Percentiles rank a stretch among this genome's conserved stretches.
These are phyloP conservation scores for Fusarium equiseti DNA, from an alignment of 2,329 filamentous ascomycete species.

Conservation along the genomic window DNA sequence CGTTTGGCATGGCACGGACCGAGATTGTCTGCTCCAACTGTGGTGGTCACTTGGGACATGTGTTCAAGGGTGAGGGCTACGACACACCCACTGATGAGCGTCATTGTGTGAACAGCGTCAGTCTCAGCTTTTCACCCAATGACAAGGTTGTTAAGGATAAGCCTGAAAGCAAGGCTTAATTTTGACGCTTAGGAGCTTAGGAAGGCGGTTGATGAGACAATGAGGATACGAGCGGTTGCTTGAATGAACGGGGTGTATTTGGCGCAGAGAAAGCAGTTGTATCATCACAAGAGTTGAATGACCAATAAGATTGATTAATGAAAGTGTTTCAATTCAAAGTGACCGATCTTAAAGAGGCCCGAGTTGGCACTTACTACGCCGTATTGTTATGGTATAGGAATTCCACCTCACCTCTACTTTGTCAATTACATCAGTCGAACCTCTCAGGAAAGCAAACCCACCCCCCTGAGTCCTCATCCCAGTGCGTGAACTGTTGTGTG, in stretches of 20 bases:
- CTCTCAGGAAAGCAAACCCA: conserved; percentile 43
- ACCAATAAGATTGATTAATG: conserved; percentile 1
- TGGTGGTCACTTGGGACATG: conserved; percentile 93
- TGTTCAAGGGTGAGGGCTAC: conserved; percentile 91
- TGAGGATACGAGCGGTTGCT: background rate
- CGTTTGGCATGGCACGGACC: conserved; percentile 84
- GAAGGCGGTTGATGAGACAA: background rate
- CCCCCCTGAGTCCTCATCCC: conserved; percentile 39
- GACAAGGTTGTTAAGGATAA: conserved; percentile 62
- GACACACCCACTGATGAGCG: conserved; percentile 91
- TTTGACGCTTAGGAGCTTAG: background rate
- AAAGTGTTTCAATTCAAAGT: background rate
- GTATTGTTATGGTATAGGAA: background rate
- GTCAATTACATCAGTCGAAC: conserved; percentile 37
- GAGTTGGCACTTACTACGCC: background rate
- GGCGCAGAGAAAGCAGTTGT: background rate
- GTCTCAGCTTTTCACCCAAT: conserved; percentile 81
- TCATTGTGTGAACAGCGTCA: conserved; percentile 96
- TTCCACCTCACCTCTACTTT: background rate
- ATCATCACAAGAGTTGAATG: conserved; percentile 5
- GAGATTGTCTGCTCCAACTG: conserved; percentile 97
- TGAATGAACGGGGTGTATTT: conserved; percentile 1
- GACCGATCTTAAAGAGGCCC: background rate
- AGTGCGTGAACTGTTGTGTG: conserved; percentile 38
- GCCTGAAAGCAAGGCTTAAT: conserved; percentile 54